A percentile compares a stretch with the other conserved stretches of the same genome.
Conservation (phyloP, 306 rosid species). For the Alnus glutinosa region DNA sequence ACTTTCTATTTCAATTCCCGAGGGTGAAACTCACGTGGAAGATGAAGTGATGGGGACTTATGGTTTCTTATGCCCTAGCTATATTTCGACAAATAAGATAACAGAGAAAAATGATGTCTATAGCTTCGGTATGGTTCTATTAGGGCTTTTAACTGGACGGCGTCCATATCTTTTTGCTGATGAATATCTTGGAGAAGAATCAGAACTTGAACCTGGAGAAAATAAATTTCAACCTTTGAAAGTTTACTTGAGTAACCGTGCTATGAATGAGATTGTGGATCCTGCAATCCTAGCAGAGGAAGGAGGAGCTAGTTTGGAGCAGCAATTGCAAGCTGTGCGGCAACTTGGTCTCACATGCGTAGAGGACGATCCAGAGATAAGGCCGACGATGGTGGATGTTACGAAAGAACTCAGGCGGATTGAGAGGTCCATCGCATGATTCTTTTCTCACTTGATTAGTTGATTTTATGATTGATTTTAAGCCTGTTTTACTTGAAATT, state of each 20-base stretch:
- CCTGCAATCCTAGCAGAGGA: not conserved
- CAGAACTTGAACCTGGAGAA: too few species aligned
- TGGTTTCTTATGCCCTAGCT: too few species aligned
- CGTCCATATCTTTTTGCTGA: too few species aligned
- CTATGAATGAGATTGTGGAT: not conserved
- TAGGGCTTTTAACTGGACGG: not conserved
- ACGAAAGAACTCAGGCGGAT: not conserved
- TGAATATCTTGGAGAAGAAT: too few species aligned
- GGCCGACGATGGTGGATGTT: not conserved
- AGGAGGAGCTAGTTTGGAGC: not conserved
- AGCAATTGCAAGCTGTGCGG: not conserved
- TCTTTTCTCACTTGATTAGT: not conserved
- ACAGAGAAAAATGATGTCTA: constrained; percentile 16
- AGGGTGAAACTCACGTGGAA: constrained; percentile 6
- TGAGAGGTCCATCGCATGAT: not conserved
- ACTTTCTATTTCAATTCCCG: constrained; percentile 17
- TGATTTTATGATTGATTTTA: too few species aligned
- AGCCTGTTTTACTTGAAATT: not conserved
- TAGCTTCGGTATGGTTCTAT: constrained; percentile 1
- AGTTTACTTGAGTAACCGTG: not conserved
- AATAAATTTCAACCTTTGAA: too few species aligned
- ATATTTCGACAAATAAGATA: not conserved
- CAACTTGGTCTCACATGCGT: not conserved
- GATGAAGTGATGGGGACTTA: too few species aligned
- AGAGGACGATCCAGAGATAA: not conserved